These are phyloP conservation scores for Alternaria hordeiaustralica DNA, from an alignment of 2,329 filamentous ascomycete species.

Conservation along the genomic window DNA sequence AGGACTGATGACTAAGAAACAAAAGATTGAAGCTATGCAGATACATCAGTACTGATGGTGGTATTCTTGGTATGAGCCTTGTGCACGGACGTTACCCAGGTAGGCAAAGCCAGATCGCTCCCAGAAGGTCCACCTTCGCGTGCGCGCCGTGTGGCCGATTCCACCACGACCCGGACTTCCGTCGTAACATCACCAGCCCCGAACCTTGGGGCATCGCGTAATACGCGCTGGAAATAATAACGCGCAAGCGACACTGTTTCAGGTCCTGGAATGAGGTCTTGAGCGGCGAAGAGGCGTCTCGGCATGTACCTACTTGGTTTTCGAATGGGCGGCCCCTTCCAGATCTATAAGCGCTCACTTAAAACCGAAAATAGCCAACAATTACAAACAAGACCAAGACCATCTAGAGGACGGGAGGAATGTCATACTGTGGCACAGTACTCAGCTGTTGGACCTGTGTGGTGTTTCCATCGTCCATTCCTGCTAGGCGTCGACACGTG, in stretches of 20 bases:
- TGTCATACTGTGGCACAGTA: neutral
- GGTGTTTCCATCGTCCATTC: neutral
- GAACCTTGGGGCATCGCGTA: neutral
- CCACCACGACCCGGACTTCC: neutral
- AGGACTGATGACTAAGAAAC: neutral
- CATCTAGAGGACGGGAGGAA: neutral
- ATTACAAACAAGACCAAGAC: conserved; percentile 2
- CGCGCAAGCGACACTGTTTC: neutral
- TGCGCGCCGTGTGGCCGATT: neutral
- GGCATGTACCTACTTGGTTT: neutral
- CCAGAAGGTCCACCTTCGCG: neutral
- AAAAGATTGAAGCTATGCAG: neutral
- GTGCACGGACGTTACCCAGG: neutral
- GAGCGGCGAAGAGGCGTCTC: neutral
- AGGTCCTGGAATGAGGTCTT: neutral
- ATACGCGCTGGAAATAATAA: neutral
- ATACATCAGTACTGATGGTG: neutral
- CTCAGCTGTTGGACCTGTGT: neutral
- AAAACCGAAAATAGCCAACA: conserved; percentile 10
- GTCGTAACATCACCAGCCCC: neutral
- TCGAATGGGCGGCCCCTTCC: neutral
- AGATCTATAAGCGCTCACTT: neutral
- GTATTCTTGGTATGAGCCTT: neutral
- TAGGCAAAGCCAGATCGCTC: neutral
- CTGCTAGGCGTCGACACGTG: neutral